Conservation (phyloP, 495 filamentous ascomycete species). For the Penicillium diatomitis region DNA sequence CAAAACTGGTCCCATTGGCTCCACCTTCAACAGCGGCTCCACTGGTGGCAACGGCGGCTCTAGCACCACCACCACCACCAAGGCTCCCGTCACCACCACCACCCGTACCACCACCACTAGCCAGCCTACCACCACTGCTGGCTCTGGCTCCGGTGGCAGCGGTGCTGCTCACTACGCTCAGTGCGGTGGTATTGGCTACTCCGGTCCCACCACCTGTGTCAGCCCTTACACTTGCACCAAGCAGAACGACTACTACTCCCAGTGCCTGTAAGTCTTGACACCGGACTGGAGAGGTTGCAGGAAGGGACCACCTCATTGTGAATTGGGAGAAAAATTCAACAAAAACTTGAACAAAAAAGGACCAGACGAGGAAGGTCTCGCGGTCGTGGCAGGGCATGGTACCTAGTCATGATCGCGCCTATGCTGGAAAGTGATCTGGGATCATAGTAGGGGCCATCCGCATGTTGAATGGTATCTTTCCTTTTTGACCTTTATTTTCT, state of each 20-base stretch:
- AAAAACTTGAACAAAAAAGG: too few species aligned
- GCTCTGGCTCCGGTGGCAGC: slow-evolving; percentile 17
- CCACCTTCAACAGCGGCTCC: slow-evolving; percentile 37
- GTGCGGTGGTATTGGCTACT: slow-evolving; percentile 42
- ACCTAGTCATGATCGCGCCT: too few species aligned
- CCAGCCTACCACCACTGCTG: slow-evolving; percentile 12
- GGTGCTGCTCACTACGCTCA: slow-evolving; percentile 33
- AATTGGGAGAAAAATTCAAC: too few species aligned
- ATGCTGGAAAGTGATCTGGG: too few species aligned
- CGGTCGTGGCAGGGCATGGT: too few species aligned
- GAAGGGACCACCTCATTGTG: too few species aligned
- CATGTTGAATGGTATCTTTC: too few species aligned
- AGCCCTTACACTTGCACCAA: slow-evolving; percentile 29
- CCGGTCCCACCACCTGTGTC: slow-evolving; percentile 39
- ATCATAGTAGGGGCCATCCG: too few species aligned
- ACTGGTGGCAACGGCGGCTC: slow-evolving; percentile 8
- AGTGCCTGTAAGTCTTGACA: slow-evolving; percentile 27
- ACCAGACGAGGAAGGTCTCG: too few species aligned
- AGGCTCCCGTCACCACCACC: slow-evolving; percentile 1
- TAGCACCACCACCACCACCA: slow-evolving; percentile 4
- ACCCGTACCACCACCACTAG: slow-evolving; percentile 10
- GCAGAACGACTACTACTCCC: slow-evolving; percentile 34
- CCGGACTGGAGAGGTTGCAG: not conserved
- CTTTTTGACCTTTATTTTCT: too few species aligned
- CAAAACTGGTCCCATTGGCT: slow-evolving; percentile 57